phyloP scores from a whole-genome alignment of 2,329 filamentous ascomycete species.

The Alternaria incomplexa region DNA sequence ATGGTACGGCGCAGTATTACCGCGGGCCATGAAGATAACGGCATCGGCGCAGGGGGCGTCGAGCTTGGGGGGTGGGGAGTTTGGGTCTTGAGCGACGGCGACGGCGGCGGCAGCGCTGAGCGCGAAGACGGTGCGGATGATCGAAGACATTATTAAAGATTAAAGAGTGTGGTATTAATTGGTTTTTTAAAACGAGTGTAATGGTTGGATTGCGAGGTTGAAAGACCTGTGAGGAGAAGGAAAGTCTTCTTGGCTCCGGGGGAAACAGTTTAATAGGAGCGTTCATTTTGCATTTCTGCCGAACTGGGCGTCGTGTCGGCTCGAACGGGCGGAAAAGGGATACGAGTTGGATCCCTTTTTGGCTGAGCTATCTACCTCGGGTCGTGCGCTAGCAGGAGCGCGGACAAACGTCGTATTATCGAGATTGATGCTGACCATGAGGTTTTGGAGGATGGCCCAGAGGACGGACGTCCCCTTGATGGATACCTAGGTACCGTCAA shows the following conservation, averaged over 20 bases:
- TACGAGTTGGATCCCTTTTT: constrained; percentile 26
- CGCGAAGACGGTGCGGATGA: constrained; percentile 28
- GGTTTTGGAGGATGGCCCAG: constrained; percentile 22
- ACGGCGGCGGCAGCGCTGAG: constrained; percentile 30
- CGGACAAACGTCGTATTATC: constrained; percentile 25
- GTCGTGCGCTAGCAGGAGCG: constrained; percentile 23
- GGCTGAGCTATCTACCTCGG: constrained; percentile 25
- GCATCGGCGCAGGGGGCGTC: constrained; percentile 31
- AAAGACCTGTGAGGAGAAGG: constrained; percentile 26
- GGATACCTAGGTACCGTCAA: constrained; percentile 17
- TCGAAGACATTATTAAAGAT: constrained; percentile 36
- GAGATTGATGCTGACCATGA: constrained; percentile 17
- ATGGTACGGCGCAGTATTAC: constrained; percentile 31
- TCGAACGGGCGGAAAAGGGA: constrained; percentile 21
- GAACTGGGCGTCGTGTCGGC: constrained; percentile 18
- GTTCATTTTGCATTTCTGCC: constrained; percentile 21
- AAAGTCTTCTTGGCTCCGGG: constrained; percentile 24
- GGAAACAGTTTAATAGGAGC: constrained; percentile 25
- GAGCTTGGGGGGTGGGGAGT: constrained; percentile 22
- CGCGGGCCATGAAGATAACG: constrained; percentile 32
- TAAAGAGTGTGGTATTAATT: constrained; percentile 27
- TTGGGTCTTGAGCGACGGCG: constrained; percentile 40
- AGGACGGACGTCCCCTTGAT: constrained; percentile 19
- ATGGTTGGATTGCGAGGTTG: constrained; percentile 28
- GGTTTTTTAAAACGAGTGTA: constrained; percentile 29